Conservation (phyloP, 1,139 yeast species). For the Taphrina deformans region DNA sequence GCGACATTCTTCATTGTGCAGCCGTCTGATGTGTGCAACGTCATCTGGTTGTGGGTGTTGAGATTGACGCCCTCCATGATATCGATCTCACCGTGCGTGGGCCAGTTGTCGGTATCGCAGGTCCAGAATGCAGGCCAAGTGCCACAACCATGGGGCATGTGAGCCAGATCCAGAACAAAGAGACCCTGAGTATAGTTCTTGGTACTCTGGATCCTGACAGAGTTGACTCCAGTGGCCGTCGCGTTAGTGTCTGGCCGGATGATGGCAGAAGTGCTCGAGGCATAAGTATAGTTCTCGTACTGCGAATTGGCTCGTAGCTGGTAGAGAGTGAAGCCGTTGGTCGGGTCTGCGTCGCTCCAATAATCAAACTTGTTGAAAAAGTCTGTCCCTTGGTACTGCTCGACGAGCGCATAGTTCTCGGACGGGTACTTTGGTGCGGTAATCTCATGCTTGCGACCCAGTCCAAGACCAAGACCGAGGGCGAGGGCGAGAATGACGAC, state of each 20-base stretch:
- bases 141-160: conserved; percentile 36
- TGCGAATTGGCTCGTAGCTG: conserved; percentile 14
- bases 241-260: conserved; percentile 7
- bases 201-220: conserved; percentile 22
- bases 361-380: conserved; percentile 33
- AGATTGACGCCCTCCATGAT: conserved; percentile 35
- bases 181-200: conserved; percentile 28
- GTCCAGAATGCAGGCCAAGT: conserved; percentile 38
- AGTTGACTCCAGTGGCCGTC: conserved; percentile 25
- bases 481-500: conserved; percentile 14
- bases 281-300: conserved; percentile 26
- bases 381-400: conserved; percentile 20
- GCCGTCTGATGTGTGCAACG: conserved; percentile 34
- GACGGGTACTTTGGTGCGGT: conserved; percentile 7
- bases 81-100: conserved; percentile 34
- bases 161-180: conserved; percentile 33
- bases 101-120: conserved; percentile 29
- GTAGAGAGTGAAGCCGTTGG: conserved; percentile 33
- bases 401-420: conserved; percentile 14
- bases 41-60: conserved; percentile 26
- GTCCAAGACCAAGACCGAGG: conserved; percentile 11
- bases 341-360: conserved; percentile 31
- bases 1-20: conserved; percentile 20
- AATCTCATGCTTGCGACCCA: neutral
- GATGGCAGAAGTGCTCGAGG: conserved; percentile 29